A percentile compares a stretch with the other conserved stretches of the same genome.
Conservation (phyloP, 2,329 filamentous ascomycete genomes). For the Cercospora janseana region DNA sequence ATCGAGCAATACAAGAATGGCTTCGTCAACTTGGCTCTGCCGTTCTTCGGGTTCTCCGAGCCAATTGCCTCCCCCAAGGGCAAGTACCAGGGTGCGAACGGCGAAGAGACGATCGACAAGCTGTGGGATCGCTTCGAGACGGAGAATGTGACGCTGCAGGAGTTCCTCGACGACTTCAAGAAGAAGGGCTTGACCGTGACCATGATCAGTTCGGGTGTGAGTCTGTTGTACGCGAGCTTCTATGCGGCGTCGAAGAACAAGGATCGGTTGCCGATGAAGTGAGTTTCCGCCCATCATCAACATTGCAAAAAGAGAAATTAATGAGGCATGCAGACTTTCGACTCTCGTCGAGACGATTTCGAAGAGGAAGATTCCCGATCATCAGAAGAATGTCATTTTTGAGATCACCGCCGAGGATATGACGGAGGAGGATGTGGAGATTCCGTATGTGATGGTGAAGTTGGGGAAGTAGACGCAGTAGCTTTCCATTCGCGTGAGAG, state of each 20-base stretch:
- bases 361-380: constrained; percentile 84
- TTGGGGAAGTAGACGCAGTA: constrained; percentile 50
- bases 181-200: constrained; percentile 76
- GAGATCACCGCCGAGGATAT: constrained; percentile 91
- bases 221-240: constrained; percentile 89
- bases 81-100: constrained; percentile 75
- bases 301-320: constrained; percentile 23
- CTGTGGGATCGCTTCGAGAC: constrained; percentile 98
- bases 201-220: constrained; percentile 97
- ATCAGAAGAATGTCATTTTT: constrained; percentile 94
- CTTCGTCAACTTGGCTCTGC: constrained; percentile 91
- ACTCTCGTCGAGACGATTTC: constrained; percentile 83
- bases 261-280: constrained; percentile 73
- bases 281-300: constrained; percentile 39
- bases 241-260: constrained; percentile 79
- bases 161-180: constrained; percentile 81
- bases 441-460: constrained; percentile 93
- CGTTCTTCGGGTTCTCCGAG: constrained; percentile 98
- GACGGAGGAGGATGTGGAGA: constrained; percentile 89
- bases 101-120: constrained; percentile 84
- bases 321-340: constrained; percentile 64
- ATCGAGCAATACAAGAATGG: constrained; percentile 99
- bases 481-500: not conserved
- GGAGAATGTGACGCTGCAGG: constrained; percentile 75
- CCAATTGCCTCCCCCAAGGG: constrained; percentile 93